Evolutionary conservation across 495 filamentous ascomycete species (phyloP), one percentile per base, ranked within the genome.

Genomic region (Friedmanniomyces endolithicus): DNA sequence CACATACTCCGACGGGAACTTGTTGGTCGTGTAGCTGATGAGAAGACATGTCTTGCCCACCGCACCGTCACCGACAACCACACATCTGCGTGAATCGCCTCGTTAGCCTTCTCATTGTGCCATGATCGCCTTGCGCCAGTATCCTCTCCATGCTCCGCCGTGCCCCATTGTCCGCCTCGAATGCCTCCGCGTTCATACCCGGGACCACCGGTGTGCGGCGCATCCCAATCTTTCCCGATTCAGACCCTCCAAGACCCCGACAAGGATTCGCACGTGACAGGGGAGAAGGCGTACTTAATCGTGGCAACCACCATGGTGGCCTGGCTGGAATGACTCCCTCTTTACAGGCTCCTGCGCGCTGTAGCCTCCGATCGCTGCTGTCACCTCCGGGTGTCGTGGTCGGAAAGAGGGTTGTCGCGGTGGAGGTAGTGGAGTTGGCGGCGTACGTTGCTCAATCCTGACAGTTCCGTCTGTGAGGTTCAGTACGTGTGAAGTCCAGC

Each of bases 1-100:
- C 20, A 98, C 92, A 67, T 98, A 98, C 88, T 98, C 92, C 58
- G 89, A 95, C 11, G 92, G 92, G 73, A 98, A 98, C 63, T 98
- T 98, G 78, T 98, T 98, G 59, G 92, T 98, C 40, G 92, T 98
- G 74, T 98, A 98, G 63, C 87, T 94, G 74, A 98, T 98, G 66
- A 98, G 80, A 51, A 98, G 81, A 72, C 92, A 98, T 44, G 92
- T 98, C 78, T 98, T 98, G 63, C 92, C 92, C 56, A 98, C 92
- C 55, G 92, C 92, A 88, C 92, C 92, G 71, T 98, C 92, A 70
- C 92, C 92, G 65, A 98, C 92, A 51, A 98, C 92, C 57, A 98
- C 92, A 75, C 92, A 98, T 70, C 90, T 96, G 64, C 41, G 41
- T 49, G 12, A 45, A 40, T 6, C 16, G 17, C 24, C 27, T 23